Evolutionary conservation across 345 rosid genomes (phyloP).

Genomic region (Firmiana major): DNA sequence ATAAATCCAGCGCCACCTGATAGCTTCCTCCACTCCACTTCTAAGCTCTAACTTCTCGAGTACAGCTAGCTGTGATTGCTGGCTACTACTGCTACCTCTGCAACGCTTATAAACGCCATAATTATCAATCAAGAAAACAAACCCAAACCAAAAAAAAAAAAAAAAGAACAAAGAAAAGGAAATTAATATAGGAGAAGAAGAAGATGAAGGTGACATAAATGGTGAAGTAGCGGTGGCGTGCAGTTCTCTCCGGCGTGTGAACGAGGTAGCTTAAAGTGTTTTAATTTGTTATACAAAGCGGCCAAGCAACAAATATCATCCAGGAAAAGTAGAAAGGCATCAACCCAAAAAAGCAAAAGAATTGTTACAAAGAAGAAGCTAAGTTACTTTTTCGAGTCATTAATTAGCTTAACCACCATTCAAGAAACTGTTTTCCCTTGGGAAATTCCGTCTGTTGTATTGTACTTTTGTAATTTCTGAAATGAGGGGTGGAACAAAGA

Average conservation of each 20-base stretch:
- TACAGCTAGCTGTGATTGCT: background rate
- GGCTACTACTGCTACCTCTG: background rate
- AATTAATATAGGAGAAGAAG: background rate
- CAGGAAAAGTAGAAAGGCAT: background rate
- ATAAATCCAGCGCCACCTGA: background rate
- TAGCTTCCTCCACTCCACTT: background rate
- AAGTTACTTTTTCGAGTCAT: background rate
- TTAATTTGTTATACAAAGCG: background rate
- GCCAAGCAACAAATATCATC: conserved; percentile 5
- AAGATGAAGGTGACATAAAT: background rate
- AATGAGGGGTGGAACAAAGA: conserved; percentile 16
- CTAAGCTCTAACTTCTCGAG: background rate
- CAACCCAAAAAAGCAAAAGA: background rate
- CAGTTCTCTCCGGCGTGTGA: conserved; percentile 4
- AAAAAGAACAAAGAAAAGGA: too few species aligned
- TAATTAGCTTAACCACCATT: background rate
- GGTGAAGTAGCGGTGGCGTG: conserved; percentile 1
- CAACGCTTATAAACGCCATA: conserved; percentile 4
- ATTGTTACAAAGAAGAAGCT: background rate
- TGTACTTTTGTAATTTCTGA: background rate
- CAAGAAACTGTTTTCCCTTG: background rate
- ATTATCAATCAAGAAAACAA: background rate
- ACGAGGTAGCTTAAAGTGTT: conserved; percentile 10
- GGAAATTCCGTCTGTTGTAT: background rate
- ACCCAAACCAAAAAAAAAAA: background rate